These are phyloP conservation scores for Acaromyces ingoldii DNA, from an alignment of 1,284 basidiomycete genomes.

Conservation along the genomic window DNA sequence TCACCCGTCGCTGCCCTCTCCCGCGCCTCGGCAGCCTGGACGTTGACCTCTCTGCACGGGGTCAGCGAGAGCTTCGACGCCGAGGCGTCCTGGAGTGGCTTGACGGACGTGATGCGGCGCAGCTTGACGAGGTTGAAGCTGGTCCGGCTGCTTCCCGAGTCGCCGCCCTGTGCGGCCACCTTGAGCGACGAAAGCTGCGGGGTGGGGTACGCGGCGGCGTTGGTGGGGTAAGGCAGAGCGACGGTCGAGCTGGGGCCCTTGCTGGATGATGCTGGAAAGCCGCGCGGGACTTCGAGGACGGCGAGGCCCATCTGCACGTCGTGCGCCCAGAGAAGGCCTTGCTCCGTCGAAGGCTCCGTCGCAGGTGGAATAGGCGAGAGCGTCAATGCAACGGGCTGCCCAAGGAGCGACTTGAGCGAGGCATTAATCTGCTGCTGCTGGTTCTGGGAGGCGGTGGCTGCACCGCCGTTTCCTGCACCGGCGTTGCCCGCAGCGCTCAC, in stretches of 20 bases:
- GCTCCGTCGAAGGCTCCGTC: no score
- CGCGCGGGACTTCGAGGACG: slow-evolving; percentile 33
- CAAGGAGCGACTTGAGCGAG: no score
- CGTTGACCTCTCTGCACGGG: slow-evolving; percentile 8
- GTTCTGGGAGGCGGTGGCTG: no score
- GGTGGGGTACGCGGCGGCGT: slow-evolving; percentile 8
- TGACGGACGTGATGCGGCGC: slow-evolving; percentile 32
- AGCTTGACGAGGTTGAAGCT: slow-evolving; percentile 44
- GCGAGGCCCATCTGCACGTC: slow-evolving; percentile 35
- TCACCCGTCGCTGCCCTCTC: slow-evolving; percentile 28
- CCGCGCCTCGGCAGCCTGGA: slow-evolving; percentile 7
- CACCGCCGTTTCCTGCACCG: no score
- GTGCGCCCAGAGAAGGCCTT: slow-evolving; percentile 46
- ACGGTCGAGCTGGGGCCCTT: background rate
- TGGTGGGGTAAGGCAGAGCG: slow-evolving; percentile 8
- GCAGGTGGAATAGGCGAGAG: no score
- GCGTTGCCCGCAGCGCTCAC: no score
- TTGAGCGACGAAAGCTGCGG: background rate
- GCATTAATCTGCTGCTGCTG: no score
- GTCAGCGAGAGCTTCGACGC: background rate
- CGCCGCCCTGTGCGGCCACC: slow-evolving; percentile 7
- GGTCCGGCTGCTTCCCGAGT: slow-evolving; percentile 4
- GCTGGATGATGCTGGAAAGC: background rate
- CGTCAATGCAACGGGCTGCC: no score
- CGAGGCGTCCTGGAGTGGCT: slow-evolving; percentile 8